Evolutionary conservation across 2,329 filamentous ascomycete species (phyloP).

Genomic region (Colletotrichum zoysiae): DNA sequence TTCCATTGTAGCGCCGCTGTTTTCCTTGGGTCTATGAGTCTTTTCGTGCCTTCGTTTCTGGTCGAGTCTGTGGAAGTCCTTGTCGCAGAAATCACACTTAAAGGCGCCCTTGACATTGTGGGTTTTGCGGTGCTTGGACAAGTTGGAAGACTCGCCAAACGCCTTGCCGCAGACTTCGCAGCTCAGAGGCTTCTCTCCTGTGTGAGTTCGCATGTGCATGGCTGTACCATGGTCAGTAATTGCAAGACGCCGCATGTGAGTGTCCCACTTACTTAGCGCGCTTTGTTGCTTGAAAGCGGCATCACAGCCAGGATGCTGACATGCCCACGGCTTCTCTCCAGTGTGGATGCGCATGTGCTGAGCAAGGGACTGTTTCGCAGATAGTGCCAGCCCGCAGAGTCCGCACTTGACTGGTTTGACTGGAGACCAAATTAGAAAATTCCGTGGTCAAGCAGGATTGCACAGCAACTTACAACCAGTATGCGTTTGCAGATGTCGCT

Average conservation of each 20-base stretch:
- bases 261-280: conserved; percentile 67
- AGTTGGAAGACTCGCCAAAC: conserved; percentile 75
- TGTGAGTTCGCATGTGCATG: conserved; percentile 77
- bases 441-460: conserved; percentile 21
- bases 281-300: conserved; percentile 76
- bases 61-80: conserved; percentile 70
- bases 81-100: conserved; percentile 66
- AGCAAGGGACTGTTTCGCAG: conserved; percentile 75
- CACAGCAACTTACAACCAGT: conserved; percentile 67
- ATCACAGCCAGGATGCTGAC: conserved; percentile 61
- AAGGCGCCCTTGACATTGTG: conserved; percentile 67
- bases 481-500: conserved; percentile 74
- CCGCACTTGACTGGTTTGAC: conserved; percentile 71
- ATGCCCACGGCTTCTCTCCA: conserved; percentile 73
- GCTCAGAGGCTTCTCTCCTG: conserved; percentile 71
- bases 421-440: conserved; percentile 50
- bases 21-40: conserved; percentile 46
- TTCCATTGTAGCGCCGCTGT: conserved; percentile 44
- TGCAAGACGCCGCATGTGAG: conserved; percentile 15
- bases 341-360: conserved; percentile 78
- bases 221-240: conserved; percentile 53
- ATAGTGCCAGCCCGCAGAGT: conserved; percentile 69
- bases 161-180: conserved; percentile 70
- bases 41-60: conserved; percentile 69
- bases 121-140: conserved; percentile 74